A percentile compares a stretch with the other conserved stretches of the same genome.
phyloP scores from a whole-genome alignment of 2,329 filamentous ascomycete genomes.

The Colletotrichum karsti region DNA sequence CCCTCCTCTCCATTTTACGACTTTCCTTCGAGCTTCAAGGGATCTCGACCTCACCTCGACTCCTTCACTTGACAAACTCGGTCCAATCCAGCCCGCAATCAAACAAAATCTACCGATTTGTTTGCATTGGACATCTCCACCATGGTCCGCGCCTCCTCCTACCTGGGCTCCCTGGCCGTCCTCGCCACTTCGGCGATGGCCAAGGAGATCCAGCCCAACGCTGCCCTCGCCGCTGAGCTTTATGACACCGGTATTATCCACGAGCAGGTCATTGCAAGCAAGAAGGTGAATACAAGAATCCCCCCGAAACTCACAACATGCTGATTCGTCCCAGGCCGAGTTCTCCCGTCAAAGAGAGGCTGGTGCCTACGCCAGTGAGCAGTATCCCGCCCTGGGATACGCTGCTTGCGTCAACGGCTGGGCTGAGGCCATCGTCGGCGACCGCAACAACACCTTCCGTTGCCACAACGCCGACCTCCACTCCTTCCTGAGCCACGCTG shows the following conservation, averaged over 20 bases:
- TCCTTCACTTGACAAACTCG: not conserved
- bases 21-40: not conserved
- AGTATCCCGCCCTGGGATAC: slow-evolving; percentile 47
- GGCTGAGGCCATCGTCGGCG: slow-evolving; percentile 52
- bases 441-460: slow-evolving; percentile 55
- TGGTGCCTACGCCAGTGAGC: slow-evolving; percentile 39
- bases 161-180: slow-evolving; percentile 28
- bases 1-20: not conserved
- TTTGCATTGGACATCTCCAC: slow-evolving; percentile 15
- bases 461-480: slow-evolving; percentile 61
- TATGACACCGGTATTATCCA: slow-evolving; percentile 29
- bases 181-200: slow-evolving; percentile 29
- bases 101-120: not conserved
- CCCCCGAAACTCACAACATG: no score
- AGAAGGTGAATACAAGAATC: no score
- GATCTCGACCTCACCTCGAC: not conserved
- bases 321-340: slow-evolving; percentile 10
- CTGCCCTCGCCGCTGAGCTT: slow-evolving; percentile 26
- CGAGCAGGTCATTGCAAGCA: slow-evolving; percentile 27
- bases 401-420: slow-evolving; percentile 51
- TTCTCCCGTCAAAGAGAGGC: slow-evolving; percentile 26
- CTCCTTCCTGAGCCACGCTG: slow-evolving; percentile 62
- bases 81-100: not conserved
- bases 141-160: slow-evolving; percentile 28
- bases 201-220: slow-evolving; percentile 29